Evolutionary conservation across 1,284 basidiomycete genomes (phyloP), one percentile per base, ranked within the genome.

Genomic region (Apiotrichum sp.): DNA sequence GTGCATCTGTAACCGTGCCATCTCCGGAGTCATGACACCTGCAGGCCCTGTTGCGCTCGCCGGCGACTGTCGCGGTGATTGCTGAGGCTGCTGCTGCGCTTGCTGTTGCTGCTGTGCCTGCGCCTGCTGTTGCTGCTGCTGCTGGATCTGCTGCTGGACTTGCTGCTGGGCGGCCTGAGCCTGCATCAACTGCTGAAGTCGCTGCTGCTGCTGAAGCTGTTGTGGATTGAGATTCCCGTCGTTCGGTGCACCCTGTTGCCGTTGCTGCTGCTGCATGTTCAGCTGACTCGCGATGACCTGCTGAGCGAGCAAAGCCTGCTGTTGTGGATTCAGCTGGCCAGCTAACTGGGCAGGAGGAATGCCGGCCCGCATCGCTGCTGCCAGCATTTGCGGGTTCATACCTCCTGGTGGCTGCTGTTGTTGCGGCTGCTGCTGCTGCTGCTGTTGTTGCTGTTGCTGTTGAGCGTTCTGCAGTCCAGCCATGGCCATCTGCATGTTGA

Each of bases 401-500:
- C 47, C 47, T 6, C 36, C 41, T 6, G 10, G 11, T 2, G 45
- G 35, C 4, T 52, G 55, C 40, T 54, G 58, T 39, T 39, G 50
- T n/a, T 50, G 36, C 29, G 36, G 32, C n/a, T 45, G 48, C 29
- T 52, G 45, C 32, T 36, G 49, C 14, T 32, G 32, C n/a, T 40
- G 42, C 39, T 36, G 49, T 14, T 32, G 32, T n/a, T 40, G 42
- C 44, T 56, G 36, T n/a, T 34, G 33, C n/a, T 42, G 44, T 38
- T 56, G 39, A n/a, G 35, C 22, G 11, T 40, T 36, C 32, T 52
- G 46, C 34, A 68, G 46, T 6, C 56, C 60, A 1, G 63, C 61
- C 63, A 69, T 63, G 9, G 62, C 63, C 62, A 66, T 61, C 52
- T 68, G 66, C 33, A 68, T 43, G 45, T 65, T 66, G 34, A 66